Evolutionary conservation across 306 rosid species (phyloP), one percentile per base, ranked within the genome.

Genomic region (Amphicarpaea edgeworthii): DNA sequence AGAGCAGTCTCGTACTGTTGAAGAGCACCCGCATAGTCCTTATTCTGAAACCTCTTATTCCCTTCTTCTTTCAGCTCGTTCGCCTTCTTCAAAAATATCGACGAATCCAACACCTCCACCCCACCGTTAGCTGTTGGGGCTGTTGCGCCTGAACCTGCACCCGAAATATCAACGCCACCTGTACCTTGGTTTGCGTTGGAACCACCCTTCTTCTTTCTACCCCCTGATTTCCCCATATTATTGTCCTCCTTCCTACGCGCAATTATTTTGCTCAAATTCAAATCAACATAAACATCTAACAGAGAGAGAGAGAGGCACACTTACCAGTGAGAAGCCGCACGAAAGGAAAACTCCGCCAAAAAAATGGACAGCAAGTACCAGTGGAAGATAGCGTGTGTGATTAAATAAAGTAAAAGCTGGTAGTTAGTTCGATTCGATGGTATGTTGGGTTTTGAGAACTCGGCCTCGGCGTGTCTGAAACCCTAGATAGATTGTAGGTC

Each of bases 31-130:
- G 76, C 88, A 72, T 80, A 96, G 58, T 96, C 96, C 93, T 96
- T 90, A 51, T 70, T 82, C 89, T 86, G 96, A 51, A 93, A 93
- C 77, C 91, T 90, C 80, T 11, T 88, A 70, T 96, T 93, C 71
- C 97, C 98, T 83, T 96, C 98, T 46, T 93, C 98, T 78, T 93
- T 93, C 71, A 96, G 88, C 84, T 96, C 99, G 53, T 93, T 93
- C 45, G 99, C 97, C 73, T 94, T 83, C 82, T 90, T 96, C 87
- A 92, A 74, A 85, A 96, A 89, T 34, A 96, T 73, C 7, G 98
- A 89, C 7, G 96, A 82, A 77, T 92, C 97, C 81, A 88, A 78
- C 47, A 86, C 74, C 49, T 92, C 96, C 54, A 81, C 92, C 61
- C 83, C 85, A 8, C 96, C 98, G 71, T 88, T 92, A 49, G 84